Percentiles rank a stretch among this genome's conserved stretches.
Conservation (phyloP, 2,329 filamentous ascomycete species). For the Aspergillus alliaceus region DNA sequence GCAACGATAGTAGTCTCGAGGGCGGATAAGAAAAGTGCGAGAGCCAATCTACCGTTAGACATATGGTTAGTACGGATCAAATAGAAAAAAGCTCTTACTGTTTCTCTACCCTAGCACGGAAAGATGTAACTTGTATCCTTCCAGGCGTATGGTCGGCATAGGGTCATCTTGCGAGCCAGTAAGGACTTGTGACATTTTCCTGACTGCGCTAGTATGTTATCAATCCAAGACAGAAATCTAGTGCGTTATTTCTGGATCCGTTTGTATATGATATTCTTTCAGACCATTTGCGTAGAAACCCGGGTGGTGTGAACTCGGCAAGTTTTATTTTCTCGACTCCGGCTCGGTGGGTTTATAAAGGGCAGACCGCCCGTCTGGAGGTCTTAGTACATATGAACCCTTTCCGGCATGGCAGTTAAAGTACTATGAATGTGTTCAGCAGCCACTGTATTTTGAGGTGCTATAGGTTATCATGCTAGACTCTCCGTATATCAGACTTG, state of each 20-base stretch:
- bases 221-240: too few relatives aligned
- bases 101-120: not conserved
- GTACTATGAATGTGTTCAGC: too few relatives aligned
- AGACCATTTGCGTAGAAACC: not conserved
- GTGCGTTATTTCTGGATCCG: too few relatives aligned
- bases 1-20: not conserved
- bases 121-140: not conserved
- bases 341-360: not conserved
- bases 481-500: not conserved
- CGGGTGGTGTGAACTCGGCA: not conserved
- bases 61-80: too few relatives aligned
- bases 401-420: too few relatives aligned
- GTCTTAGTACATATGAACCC: too few relatives aligned
- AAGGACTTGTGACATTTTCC: not conserved
- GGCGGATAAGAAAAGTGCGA: not conserved
- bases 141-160: not conserved
- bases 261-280: not conserved
- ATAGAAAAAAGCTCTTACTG: too few relatives aligned
- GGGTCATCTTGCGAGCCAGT: not conserved
- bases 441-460: too few relatives aligned
- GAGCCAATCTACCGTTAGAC: not conserved
- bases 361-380: too few relatives aligned
- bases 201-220: not conserved
- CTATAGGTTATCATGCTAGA: not conserved
- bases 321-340: not conserved